Conservation (phyloP, 1,139 yeast genomes). For the Pichia sp. region DNA sequence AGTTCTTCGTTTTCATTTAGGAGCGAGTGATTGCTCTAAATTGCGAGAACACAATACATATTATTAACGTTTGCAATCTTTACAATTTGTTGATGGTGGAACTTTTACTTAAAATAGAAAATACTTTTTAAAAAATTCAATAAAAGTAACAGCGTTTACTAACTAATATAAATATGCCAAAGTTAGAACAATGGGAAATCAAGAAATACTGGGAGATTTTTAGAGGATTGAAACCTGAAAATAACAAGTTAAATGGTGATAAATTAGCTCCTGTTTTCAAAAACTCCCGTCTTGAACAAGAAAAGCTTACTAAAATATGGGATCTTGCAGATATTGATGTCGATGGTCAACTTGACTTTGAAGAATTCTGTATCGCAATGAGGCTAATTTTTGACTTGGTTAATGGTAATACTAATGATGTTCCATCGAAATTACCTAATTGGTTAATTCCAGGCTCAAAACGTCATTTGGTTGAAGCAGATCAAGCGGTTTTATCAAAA, state of each 20-base stretch:
- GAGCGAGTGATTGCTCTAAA: too few species aligned
- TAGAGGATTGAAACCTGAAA: constrained; percentile 75
- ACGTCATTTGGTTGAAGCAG: constrained; percentile 76
- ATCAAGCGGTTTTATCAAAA: constrained; percentile 47
- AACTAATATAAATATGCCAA: constrained; percentile 36
- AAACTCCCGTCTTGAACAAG: constrained; percentile 76
- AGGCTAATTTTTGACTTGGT: constrained; percentile 85
- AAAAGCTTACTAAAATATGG: constrained; percentile 80
- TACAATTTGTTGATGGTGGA: too few species aligned
- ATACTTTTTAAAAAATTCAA: too few species aligned
- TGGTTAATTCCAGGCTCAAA: constrained; percentile 93
- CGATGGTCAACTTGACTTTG: constrained; percentile 90
- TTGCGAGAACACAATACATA: too few species aligned
- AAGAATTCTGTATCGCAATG: constrained; percentile 97
- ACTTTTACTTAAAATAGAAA: too few species aligned
- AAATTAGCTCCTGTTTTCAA: constrained; percentile 82
- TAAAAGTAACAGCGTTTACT: too few species aligned
- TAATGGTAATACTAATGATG: constrained; percentile 56
- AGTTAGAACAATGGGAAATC: constrained; percentile 89
- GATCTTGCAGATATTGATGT: constrained; percentile 87
- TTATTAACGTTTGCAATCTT: too few species aligned
- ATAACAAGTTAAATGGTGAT: constrained; percentile 76
- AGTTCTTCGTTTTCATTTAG: too few species aligned
- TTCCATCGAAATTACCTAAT: constrained; percentile 72
- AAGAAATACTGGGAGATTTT: constrained; percentile 97